Conservation (phyloP, 2,329 filamentous ascomycete species). For the Claviceps capensis region DNA sequence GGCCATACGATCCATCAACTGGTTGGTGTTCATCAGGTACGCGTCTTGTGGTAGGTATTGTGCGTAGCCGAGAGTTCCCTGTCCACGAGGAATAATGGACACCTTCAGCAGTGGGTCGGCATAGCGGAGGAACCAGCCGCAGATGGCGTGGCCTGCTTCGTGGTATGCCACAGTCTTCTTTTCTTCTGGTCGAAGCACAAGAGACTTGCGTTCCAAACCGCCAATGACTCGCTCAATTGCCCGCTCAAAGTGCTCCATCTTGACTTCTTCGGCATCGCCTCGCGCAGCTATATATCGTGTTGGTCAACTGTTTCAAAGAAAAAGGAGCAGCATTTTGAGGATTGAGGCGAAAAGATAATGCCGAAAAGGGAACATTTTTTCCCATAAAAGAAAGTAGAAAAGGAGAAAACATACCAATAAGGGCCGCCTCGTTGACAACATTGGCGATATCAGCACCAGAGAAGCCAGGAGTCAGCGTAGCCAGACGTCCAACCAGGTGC, state of each 20-base stretch:
- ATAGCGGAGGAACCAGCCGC: conserved; percentile 92
- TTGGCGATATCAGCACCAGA: conserved; percentile 97
- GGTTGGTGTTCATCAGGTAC: conserved; percentile 89
- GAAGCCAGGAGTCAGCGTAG: conserved; percentile 89
- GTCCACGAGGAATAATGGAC: conserved; percentile 92
- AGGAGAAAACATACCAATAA: conserved; percentile 57
- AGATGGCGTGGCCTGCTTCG: conserved; percentile 95
- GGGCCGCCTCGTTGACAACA: conserved; percentile 91
- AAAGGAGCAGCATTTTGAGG: conserved; percentile 7
- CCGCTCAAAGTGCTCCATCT: conserved; percentile 88
- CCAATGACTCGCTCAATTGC: conserved; percentile 96
- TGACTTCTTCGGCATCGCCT: conserved; percentile 63
- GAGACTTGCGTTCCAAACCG: conserved; percentile 91
- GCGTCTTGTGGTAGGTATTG: conserved; percentile 93
- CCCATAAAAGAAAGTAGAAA: not conserved
- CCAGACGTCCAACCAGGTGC: conserved; percentile 72
- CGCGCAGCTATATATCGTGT: conserved; percentile 53
- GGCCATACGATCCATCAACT: conserved; percentile 98
- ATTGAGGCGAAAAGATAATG: not conserved
- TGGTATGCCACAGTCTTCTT: conserved; percentile 96
- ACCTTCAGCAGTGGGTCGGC: conserved; percentile 98
- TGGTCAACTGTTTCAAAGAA: conserved; percentile 14
- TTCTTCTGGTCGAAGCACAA: conserved; percentile 85
- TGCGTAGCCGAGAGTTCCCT: conserved; percentile 86
- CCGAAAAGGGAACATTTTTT: too few relatives aligned